Base-by-base conservation (phyloP, 2,329 filamentous ascomycete species). In the Pleomassaria siparia region DNA sequence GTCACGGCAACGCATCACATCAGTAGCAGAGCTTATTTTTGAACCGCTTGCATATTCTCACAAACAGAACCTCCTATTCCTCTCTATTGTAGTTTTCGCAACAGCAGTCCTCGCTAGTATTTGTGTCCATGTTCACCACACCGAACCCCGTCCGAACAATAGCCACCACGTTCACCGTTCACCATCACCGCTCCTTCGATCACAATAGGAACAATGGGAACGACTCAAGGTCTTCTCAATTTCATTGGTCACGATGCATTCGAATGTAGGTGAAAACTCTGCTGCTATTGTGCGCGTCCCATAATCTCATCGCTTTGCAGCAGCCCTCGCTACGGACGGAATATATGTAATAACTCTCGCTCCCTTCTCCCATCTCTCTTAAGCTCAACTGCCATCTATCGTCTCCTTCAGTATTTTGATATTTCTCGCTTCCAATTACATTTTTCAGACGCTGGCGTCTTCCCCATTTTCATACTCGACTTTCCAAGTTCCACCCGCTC, bases 161-260 rank as follows among this genome's bases (percentile, higher is more conserved):
- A 37, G 11, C 18, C 24, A n/a, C 24, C 35, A 37, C n/a, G 7
- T 37, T 37, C 35, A 37, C 35, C n/a, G n/a, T 37, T 37, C 35
- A 37, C 35, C 20, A 13, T 15, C 35, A 18, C 24, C 35, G 13
- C 35, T 22, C 20, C 20, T 10, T 21, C 35, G n/a, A 21, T 13
- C 4, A 37, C 20, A 37, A 37, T 37, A 24, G 18, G 4, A 21
- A 22, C 20, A 37, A 37, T 37, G 24, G 7, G 4, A 37, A 24
- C 35, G 18, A 10, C 35, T 13, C n/a, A 18, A 9, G 9, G 10
- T 37, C 10, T 18, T 35, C 20, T 18, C 32, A 16, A 18, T 5
- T 24, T 13, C 8, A 37, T 20, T 4, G 18, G 2, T 3, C 8
- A 37, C 35, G 24, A 35, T 35, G 15, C 11, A 22, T 22, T 13